phyloP scores from a whole-genome alignment of 768 basidiomycete genomes.

The Flagelloscypha sp. region DNA sequence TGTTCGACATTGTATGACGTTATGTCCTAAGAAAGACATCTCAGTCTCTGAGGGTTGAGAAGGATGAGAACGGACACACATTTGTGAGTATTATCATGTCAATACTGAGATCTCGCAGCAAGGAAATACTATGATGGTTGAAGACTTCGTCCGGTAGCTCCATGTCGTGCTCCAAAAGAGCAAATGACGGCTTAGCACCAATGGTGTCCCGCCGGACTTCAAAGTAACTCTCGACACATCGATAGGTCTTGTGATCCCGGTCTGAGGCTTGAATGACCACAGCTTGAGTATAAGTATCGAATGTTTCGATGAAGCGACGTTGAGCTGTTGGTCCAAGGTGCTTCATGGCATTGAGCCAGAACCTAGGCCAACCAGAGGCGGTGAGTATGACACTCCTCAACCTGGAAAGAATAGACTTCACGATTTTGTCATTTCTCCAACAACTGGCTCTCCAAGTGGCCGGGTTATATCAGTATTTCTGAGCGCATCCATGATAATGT shows the following conservation, averaged over 20 bases:
- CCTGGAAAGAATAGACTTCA: slow-evolving; percentile 6
- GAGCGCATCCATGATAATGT: slow-evolving; percentile 16
- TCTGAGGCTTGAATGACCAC: slow-evolving; percentile 25
- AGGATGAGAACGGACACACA: no score
- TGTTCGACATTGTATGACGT: slow-evolving; percentile 33
- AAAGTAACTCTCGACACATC: slow-evolving; percentile 23
- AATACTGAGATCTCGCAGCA: slow-evolving; percentile 18
- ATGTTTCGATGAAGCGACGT: slow-evolving; percentile 22
- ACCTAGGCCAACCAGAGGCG: slow-evolving; percentile 9
- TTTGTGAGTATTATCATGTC: slow-evolving; percentile 31
- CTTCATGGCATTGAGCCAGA: slow-evolving; percentile 16
- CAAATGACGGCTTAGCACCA: slow-evolving; percentile 22
- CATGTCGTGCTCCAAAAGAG: slow-evolving; percentile 20
- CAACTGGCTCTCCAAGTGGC: slow-evolving; percentile 10
- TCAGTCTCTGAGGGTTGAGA: slow-evolving; percentile 8
- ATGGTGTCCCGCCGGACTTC: slow-evolving; percentile 22
- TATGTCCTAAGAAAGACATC: slow-evolving; percentile 23
- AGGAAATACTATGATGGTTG: slow-evolving; percentile 18
- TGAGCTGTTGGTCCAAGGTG: slow-evolving; percentile 9
- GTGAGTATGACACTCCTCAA: no score
- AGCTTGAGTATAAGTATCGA: slow-evolving; percentile 20
- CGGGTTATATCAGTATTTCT: slow-evolving; percentile 11
- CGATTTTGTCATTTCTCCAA: slow-evolving; percentile 13
- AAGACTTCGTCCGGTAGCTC: slow-evolving; percentile 25
- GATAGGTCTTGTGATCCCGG: slow-evolving; percentile 14